Evolutionary conservation across 2,329 filamentous ascomycete species (phyloP).

Genomic region (Calonectria ilicicola): DNA sequence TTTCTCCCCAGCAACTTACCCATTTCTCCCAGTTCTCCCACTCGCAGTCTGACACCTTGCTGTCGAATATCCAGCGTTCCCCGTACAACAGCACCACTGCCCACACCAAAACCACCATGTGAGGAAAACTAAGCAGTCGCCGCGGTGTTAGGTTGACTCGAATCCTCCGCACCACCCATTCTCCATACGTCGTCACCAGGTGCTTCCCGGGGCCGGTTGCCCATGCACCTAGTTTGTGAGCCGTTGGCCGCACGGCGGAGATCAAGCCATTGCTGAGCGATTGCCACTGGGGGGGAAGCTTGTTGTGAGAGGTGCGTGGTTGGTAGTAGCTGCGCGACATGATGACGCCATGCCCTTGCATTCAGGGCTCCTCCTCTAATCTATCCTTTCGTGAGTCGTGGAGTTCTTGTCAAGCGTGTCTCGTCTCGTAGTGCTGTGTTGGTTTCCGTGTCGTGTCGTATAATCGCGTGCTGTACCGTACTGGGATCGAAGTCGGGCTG

Average conservation of each 20-base stretch:
- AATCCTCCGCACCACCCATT: slow-evolving; percentile 44
- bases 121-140: slow-evolving; percentile 72
- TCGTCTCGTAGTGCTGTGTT: background rate
- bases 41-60: slow-evolving; percentile 76
- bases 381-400: background rate
- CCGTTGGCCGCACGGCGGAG: slow-evolving; percentile 35
- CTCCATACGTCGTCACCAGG: slow-evolving; percentile 46
- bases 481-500: background rate
- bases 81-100: slow-evolving; percentile 83
- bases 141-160: slow-evolving; percentile 60
- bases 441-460: background rate
- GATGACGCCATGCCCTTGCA: slow-evolving; percentile 44
- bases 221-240: slow-evolving; percentile 54
- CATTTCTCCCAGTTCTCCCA: slow-evolving; percentile 95
- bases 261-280: slow-evolving; percentile 39
- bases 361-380: background rate
- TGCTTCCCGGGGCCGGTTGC: slow-evolving; percentile 55
- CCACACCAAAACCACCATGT: slow-evolving; percentile 80
- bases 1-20: slow-evolving; percentile 66
- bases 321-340: slow-evolving; percentile 44
- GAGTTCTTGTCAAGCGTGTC: background rate
- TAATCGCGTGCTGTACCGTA: slow-evolving; percentile 2
- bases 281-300: slow-evolving; percentile 30
- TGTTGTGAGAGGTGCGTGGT: slow-evolving; percentile 27
- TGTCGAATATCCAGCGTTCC: slow-evolving; percentile 82